Evolutionary conservation across 805 yeast species (phyloP).

Genomic region (Isabelozyma heimii): DNA sequence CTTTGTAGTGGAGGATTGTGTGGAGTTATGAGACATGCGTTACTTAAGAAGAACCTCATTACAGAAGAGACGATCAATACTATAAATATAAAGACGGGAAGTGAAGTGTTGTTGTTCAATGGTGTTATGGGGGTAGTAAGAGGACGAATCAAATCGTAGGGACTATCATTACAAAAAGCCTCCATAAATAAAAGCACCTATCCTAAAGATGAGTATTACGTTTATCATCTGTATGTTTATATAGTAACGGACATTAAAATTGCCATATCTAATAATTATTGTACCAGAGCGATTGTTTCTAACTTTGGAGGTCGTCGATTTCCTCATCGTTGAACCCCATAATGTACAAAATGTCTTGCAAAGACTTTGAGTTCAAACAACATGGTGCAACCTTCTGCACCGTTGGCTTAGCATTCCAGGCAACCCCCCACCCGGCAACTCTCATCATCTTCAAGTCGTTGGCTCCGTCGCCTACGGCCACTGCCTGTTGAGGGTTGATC

Average conservation of each 20-base stretch:
- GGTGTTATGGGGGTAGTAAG: constrained; percentile 78
- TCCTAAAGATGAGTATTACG: constrained; percentile 5
- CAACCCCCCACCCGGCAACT: constrained; percentile 88
- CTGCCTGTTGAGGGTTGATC: constrained; percentile 51
- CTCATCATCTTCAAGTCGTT: constrained; percentile 93
- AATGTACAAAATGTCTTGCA: constrained; percentile 76
- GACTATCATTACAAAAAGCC: background rate
- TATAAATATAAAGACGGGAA: constrained; percentile 58
- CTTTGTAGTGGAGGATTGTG: constrained; percentile 77
- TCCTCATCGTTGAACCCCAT: constrained; percentile 69
- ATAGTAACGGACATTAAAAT: background rate
- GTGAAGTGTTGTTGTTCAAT: constrained; percentile 70
- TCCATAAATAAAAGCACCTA: too few species aligned
- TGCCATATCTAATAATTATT: background rate
- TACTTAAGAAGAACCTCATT: constrained; percentile 52
- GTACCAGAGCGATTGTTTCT: constrained; percentile 1
- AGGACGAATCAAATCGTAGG: constrained; percentile 28
- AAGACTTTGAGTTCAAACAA: constrained; percentile 67
- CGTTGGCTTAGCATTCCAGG: constrained; percentile 96
- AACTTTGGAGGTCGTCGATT: constrained; percentile 24
- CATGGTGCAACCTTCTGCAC: constrained; percentile 85
- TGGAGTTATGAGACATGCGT: constrained; percentile 73
- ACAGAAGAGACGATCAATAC: constrained; percentile 50
- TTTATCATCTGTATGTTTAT: background rate
- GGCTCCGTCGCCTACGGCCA: constrained; percentile 97